Evolutionary conservation across 2,329 filamentous ascomycete genomes (phyloP).

Genomic region (Venturia effusa): DNA sequence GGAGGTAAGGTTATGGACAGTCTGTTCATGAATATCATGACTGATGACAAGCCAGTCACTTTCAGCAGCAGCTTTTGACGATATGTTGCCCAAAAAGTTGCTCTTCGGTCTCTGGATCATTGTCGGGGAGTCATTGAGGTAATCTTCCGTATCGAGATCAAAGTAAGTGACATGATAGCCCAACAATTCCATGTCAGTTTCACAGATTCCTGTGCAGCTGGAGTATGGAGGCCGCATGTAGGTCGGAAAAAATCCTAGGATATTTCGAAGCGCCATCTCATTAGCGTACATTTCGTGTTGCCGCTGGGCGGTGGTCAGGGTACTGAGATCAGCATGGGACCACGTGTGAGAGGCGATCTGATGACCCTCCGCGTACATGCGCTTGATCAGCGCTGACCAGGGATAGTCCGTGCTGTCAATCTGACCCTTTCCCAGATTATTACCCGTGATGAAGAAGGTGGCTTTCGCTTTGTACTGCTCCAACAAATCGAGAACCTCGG

Average conservation of each 20-base stretch:
- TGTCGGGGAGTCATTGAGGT: slow-evolving; percentile 41
- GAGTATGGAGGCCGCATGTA: slow-evolving; percentile 42
- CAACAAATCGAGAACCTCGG: slow-evolving; percentile 50
- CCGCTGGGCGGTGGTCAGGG: slow-evolving; percentile 32
- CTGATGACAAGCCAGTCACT: slow-evolving; percentile 41
- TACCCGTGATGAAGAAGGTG: slow-evolving; percentile 57
- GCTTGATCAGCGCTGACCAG: slow-evolving; percentile 42
- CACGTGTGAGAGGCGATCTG: slow-evolving; percentile 51
- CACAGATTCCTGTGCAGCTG: slow-evolving; percentile 34
- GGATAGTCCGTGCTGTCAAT: slow-evolving; percentile 40
- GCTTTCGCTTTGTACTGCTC: slow-evolving; percentile 49
- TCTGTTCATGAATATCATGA: slow-evolving; percentile 38
- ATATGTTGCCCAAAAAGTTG: slow-evolving; percentile 31
- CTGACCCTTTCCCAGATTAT: slow-evolving; percentile 44
- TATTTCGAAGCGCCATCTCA: slow-evolving; percentile 45
- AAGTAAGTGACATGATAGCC: slow-evolving; percentile 52
- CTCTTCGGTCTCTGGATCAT: slow-evolving; percentile 43
- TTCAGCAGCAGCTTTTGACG: slow-evolving; percentile 23
- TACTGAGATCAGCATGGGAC: slow-evolving; percentile 40
- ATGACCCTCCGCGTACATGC: slow-evolving; percentile 45
- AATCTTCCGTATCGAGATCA: slow-evolving; percentile 52
- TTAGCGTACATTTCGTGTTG: slow-evolving; percentile 41
- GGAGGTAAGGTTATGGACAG: slow-evolving; percentile 32
- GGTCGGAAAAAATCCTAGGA: slow-evolving; percentile 44
- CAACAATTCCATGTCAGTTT: slow-evolving; percentile 30